Base-by-base conservation (phyloP, 169 alveolate species). In the Condylostoma magnum region DNA sequence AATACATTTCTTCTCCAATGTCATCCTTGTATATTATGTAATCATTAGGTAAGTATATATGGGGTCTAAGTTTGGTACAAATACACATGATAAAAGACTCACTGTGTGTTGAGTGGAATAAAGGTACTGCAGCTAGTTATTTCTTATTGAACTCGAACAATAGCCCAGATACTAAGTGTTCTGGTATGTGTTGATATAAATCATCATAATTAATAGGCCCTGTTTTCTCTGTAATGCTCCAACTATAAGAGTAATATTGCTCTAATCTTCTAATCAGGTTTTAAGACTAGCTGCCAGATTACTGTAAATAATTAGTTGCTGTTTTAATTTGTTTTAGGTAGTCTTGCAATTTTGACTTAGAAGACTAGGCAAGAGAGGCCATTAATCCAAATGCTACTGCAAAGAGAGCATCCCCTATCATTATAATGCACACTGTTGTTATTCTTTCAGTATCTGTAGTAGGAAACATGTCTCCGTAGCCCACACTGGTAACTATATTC, bases 1-100 rank as follows among this genome's bases (percentile, higher is more conserved):
- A 83, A 52, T 69, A 83, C 87, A 83, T 79, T 52, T 83, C 90
- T 28, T 80, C 82, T 12, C 87, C 90, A 8, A 74, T 63, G 63
- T 83, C 79, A 46, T 69, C 80, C 48, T 67, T 68, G 34, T 41
- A 56, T 0, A 83, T 76, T 10, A 83, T 83, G 67, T 73, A 83
- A 48, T 79, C 87, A 2, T 77, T 82, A 4, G 90, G 87, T 22
- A 79, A 34, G 72, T 38, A 83, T 37, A 83, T 75, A 18, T 52
- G 28, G n/a, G 74, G 54, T 4, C 46, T 31, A n/a, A 83, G 76
- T 6, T 34, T 58, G 3, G 34, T 22, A 60, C 48, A 2, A 63
- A 51, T 6, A 63, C 82, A 51, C 63, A 67, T 47, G 69, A 53
- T 27, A 69, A 46, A 31, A 66, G 79, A 54, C 28, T 69, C 79